These are phyloP conservation scores for Syzygium syzygioides DNA, from an alignment of 441 rosid species.

Conservation along the genomic window DNA sequence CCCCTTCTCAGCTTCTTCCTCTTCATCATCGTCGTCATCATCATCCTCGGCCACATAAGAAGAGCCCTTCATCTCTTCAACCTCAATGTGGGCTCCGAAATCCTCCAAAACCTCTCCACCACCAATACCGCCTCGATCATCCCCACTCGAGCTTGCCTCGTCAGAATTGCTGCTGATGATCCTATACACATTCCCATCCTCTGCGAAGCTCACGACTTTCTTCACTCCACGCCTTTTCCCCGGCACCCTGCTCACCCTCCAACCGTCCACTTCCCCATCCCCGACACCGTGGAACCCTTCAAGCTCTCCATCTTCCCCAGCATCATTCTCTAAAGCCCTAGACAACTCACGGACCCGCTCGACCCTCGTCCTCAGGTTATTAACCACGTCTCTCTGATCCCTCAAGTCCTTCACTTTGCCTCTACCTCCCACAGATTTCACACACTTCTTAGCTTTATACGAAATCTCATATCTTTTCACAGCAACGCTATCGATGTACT, in stretches of 20 bases:
- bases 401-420: slow-evolving; percentile 26
- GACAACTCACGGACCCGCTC: slow-evolving; percentile 36
- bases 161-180: slow-evolving; percentile 23
- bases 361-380: slow-evolving; percentile 38
- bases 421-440: slow-evolving; percentile 19
- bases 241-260: slow-evolving; percentile 19
- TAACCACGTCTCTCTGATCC: slow-evolving; percentile 19
- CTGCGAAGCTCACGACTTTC: slow-evolving; percentile 49
- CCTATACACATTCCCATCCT: slow-evolving; percentile 43
- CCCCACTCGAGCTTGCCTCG: slow-evolving; percentile 30
- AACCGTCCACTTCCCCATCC: slow-evolving; percentile 22
- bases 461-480: slow-evolving; percentile 25
- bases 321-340: slow-evolving; percentile 29
- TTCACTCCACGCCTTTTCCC: slow-evolving; percentile 30
- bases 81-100: slow-evolving; percentile 6
- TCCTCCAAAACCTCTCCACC: slow-evolving; percentile 28
- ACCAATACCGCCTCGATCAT: slow-evolving; percentile 29
- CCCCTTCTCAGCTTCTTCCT: slow-evolving; percentile 19
- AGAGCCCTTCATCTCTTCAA: slow-evolving; percentile 27
- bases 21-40: neutral
- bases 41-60: slow-evolving; percentile 18
- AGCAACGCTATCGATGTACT: slow-evolving; percentile 47
- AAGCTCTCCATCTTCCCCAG: slow-evolving; percentile 52
- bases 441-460: slow-evolving; percentile 27
- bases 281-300: slow-evolving; percentile 54